Evolutionary conservation across 805 yeast species (phyloP), one percentile per base, ranked within the genome.

Genomic region (Ogataea allantospora): DNA sequence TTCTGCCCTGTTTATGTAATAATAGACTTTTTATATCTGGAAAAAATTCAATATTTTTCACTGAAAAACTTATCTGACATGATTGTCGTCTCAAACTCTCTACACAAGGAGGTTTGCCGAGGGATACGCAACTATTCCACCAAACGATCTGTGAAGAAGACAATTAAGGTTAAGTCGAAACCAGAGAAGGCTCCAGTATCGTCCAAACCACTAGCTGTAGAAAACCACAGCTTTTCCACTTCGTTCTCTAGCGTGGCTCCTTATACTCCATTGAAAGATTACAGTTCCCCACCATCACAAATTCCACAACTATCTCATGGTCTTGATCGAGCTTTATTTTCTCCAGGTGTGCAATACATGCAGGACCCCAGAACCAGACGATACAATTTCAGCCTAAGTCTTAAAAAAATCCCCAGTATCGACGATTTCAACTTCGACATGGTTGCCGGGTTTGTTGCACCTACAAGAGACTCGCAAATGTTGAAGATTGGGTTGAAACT

Each of bases 341-440:
- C 83, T 20, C 96, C 96, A 57, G 95, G 74, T 0, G 81, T 86
- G 2, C 95, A 88, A 49, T 80, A 74, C 43, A 59, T 85, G 21
- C 78, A 77, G 53, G 96, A 89, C 60, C 81, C 88, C 13, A 68
- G 96, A 42, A 77, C 95, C 0, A 69, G 80, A 31, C 80, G 78
- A 2, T 80, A 70, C 59, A 86, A 88, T 57, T 88, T 84, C 57
- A 65, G 78, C 7, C 78, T 81, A 2, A 67, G 63, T 38, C 63
- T 91, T 28, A 73, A 73, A 44, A 57, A 71, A 7, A 76, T 89
- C 16, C 74, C 83, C 45, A 69, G 78, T 5, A 71, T 83, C 21
- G 71, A 77, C 17, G 81, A 85, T 25, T 82, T 87, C 49, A 78
- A 85, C 53, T 79, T 80, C 52, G 68, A 73, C 21, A 64, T 70